Percentiles rank a stretch among this genome's conserved stretches.
Evolutionary conservation across 768 basidiomycete genomes (phyloP).

Genomic region (Tricholoma flavovirens): DNA sequence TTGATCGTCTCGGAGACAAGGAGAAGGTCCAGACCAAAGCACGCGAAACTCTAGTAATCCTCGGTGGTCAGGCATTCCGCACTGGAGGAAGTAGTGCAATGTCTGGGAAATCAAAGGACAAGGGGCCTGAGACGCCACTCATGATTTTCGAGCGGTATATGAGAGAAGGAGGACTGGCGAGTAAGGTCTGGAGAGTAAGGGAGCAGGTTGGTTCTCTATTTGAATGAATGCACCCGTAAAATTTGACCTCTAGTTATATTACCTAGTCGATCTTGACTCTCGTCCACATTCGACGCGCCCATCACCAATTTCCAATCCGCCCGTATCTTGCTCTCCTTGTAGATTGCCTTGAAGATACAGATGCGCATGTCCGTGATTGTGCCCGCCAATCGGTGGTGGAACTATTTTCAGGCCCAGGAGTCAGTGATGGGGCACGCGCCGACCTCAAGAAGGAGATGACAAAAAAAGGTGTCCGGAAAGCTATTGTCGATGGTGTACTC

Average conservation of each 20-base stretch:
- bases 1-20: constrained; percentile 83
- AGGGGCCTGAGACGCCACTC: constrained; percentile 64
- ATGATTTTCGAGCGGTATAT: constrained; percentile 66
- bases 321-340: constrained; percentile 78
- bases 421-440: constrained; percentile 80
- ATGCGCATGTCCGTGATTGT: constrained; percentile 83
- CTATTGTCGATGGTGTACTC: constrained; percentile 78
- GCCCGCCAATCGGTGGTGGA: constrained; percentile 76
- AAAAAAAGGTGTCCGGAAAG: constrained; percentile 82
- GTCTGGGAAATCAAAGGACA: constrained; percentile 46
- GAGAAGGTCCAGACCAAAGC: constrained; percentile 70
- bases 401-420: constrained; percentile 78
- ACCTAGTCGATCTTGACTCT: constrained; percentile 57
- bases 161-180: constrained; percentile 65
- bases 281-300: constrained; percentile 64
- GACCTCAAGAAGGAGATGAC: constrained; percentile 91
- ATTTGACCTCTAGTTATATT: background rate
- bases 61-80: constrained; percentile 69
- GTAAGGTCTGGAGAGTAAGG: constrained; percentile 81
- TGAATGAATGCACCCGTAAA: background rate
- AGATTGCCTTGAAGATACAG: constrained; percentile 83
- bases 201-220: constrained; percentile 61
- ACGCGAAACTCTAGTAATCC: constrained; percentile 65
- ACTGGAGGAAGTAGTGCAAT: constrained; percentile 39
- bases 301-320: constrained; percentile 73